A percentile compares a stretch with the other conserved stretches of the same genome.
Conservation (phyloP, 768 basidiomycete genomes). For the Polyporus arcularius region DNA sequence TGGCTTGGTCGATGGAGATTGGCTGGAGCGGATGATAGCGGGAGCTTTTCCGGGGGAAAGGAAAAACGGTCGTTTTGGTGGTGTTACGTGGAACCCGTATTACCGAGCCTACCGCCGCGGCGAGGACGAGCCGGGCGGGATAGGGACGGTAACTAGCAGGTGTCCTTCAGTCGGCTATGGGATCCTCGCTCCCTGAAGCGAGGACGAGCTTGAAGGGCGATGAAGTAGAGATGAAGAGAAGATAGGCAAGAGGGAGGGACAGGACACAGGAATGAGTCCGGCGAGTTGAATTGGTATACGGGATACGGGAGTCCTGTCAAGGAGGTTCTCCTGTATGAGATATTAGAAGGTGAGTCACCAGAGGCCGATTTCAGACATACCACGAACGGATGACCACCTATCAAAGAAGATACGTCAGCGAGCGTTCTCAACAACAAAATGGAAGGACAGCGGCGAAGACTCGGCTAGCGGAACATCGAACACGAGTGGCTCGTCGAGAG, state of each 20-base stretch:
- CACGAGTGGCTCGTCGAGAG: neutral
- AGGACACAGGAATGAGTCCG: slow-evolving; percentile 7
- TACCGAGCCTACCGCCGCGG: slow-evolving; percentile 83
- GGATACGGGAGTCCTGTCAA: slow-evolving; percentile 46
- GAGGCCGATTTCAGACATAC: slow-evolving; percentile 39
- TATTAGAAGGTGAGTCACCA: neutral
- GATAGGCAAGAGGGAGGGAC: slow-evolving; percentile 8
- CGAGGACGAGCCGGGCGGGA: slow-evolving; percentile 58
- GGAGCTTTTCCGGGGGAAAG: slow-evolving; percentile 16
- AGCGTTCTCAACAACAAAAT: neutral
- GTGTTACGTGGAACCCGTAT: slow-evolving; percentile 44
- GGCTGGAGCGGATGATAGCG: slow-evolving; percentile 1
- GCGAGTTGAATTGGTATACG: slow-evolving; percentile 5
- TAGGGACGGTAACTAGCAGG: slow-evolving; percentile 52
- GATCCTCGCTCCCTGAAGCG: slow-evolving; percentile 74
- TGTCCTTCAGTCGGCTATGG: slow-evolving; percentile 55
- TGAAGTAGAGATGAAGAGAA: slow-evolving; percentile 11
- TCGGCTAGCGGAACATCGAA: neutral
- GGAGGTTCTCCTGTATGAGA: slow-evolving; percentile 71
- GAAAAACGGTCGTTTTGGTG: slow-evolving; percentile 23
- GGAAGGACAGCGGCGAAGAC: neutral
- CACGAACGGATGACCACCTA: slow-evolving; percentile 82
- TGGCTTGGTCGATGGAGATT: slow-evolving; percentile 18
- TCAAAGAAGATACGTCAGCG: slow-evolving; percentile 12
- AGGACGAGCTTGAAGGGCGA: slow-evolving; percentile 55